Percentiles rank a stretch among this genome's conserved stretches.
Conservation (phyloP, 345 rosid genomes). For the Acer campestre region DNA sequence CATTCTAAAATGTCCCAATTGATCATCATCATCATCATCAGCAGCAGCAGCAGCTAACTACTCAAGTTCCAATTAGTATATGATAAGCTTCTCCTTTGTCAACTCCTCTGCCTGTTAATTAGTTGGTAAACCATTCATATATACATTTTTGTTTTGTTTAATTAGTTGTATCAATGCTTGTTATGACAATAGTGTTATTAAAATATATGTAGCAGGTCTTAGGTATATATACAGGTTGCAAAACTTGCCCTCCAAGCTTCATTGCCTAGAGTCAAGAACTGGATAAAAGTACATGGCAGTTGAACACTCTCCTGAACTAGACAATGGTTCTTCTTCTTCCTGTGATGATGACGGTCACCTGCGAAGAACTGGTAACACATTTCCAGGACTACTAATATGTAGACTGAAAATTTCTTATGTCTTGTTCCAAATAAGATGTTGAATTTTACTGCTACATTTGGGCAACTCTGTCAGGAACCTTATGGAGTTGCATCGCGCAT, state of each 20-base stretch:
- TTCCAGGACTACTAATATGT: background rate
- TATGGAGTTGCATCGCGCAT: slow-evolving; percentile 52
- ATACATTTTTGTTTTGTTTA: too few species aligned
- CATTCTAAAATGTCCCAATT: background rate
- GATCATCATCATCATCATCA: background rate
- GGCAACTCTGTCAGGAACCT: slow-evolving; percentile 46
- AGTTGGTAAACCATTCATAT: too few species aligned
- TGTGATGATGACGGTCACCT: slow-evolving; percentile 47
- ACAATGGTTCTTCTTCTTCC: background rate
- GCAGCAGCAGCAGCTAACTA: too few species aligned
- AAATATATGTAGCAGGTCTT: slow-evolving; percentile 9
- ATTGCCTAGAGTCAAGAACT: slow-evolving; percentile 1
- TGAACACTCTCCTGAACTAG: slow-evolving; percentile 29
- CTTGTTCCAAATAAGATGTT: slow-evolving; percentile 14
- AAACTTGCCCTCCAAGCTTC: slow-evolving; percentile 1
- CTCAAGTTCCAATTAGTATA: too few species aligned
- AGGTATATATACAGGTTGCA: slow-evolving; percentile 17
- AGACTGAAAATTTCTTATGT: background rate
- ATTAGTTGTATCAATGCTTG: too few species aligned
- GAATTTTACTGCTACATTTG: slow-evolving; percentile 8
- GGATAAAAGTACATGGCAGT: slow-evolving; percentile 32
- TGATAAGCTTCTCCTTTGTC: too few species aligned
- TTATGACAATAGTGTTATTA: background rate
- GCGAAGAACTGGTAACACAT: slow-evolving; percentile 43
- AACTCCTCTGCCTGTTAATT: too few species aligned